Evolutionary conservation across 2,329 filamentous ascomycete genomes (phyloP).

Genomic region (Aurifilum marmelostoma): DNA sequence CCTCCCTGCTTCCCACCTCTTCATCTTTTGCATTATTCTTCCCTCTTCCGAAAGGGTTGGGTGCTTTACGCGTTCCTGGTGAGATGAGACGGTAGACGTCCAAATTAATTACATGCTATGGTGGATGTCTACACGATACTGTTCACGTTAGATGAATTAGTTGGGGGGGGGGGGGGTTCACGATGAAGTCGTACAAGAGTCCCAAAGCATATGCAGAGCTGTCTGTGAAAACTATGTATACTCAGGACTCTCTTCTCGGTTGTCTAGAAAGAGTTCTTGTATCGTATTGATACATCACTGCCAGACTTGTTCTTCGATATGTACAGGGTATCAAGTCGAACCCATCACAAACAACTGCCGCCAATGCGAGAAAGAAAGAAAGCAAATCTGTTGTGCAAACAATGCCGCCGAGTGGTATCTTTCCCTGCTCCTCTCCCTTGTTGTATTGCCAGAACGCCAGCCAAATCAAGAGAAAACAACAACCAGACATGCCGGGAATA

Average conservation of each 20-base stretch:
- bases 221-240: neutral
- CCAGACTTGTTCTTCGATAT: neutral
- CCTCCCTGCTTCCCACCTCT: neutral
- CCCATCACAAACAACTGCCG: neutral
- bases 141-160: neutral
- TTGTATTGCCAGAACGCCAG: constrained; percentile 16
- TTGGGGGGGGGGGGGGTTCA: too few species aligned
- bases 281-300: neutral
- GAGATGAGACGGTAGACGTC: neutral
- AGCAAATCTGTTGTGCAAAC: neutral
- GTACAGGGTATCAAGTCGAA: constrained; percentile 17
- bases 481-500: neutral
- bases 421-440: neutral
- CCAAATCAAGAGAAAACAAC: neutral
- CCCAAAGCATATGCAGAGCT: neutral
- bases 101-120: neutral
- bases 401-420: constrained; percentile 9
- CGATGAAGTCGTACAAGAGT: neutral
- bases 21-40: neutral
- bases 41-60: neutral
- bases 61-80: neutral
- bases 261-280: neutral
- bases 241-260: neutral
- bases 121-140: neutral
- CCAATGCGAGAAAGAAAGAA: neutral